Percentiles rank a stretch among this genome's conserved stretches.
phyloP scores from a whole-genome alignment of 2,329 filamentous ascomycete genomes.

The Fusarium compactum region DNA sequence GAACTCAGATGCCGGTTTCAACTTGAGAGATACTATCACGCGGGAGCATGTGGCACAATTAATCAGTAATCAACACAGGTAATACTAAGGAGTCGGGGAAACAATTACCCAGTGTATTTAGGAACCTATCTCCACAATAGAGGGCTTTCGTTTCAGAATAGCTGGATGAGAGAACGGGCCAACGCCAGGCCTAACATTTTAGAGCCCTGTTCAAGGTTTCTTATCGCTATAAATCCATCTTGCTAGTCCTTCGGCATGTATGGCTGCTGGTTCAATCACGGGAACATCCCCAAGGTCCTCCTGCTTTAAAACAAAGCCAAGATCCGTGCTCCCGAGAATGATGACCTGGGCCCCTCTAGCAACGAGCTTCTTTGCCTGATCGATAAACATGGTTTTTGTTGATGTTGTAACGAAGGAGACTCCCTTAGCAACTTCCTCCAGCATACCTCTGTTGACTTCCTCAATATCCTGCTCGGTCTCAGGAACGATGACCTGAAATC shows the following conservation, averaged over 20 bases:
- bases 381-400: not conserved
- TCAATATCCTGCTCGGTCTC: not conserved
- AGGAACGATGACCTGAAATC: not conserved
- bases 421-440: slow-evolving; percentile 7
- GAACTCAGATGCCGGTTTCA: no score
- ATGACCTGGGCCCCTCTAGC: not conserved
- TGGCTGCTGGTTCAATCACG: not conserved
- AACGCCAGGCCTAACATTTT: not conserved
- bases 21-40: no score
- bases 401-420: not conserved
- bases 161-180: no score
- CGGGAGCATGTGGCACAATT: no score
- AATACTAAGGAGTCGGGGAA: no score
- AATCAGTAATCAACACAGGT: no score
- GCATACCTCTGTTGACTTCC: not conserved
- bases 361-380: not conserved
- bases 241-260: not conserved
- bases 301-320: not conserved
- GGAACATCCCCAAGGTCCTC: not conserved
- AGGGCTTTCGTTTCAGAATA: no score
- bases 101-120: no score
- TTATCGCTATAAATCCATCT: not conserved
- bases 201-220: not conserved
- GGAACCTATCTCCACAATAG: no score
- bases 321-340: not conserved